Evolutionary conservation across 306 rosid genomes (phyloP), one percentile per base, ranked within the genome.

Genomic region (Medicago lupulina): DNA sequence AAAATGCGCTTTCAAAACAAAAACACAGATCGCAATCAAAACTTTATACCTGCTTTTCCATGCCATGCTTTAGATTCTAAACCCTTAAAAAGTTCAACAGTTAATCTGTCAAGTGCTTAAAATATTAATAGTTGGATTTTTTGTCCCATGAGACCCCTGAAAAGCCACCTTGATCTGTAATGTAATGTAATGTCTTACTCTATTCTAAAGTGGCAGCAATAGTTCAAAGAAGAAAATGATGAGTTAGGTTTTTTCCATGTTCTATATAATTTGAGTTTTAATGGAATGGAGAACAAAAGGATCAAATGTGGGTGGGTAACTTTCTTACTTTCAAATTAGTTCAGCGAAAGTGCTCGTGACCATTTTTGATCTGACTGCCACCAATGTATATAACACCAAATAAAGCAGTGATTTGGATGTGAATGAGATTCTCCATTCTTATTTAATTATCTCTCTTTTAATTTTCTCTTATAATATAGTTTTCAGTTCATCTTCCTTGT

Each of bases 291-390:
- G 76, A 81, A 50, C 64, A 74, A 77, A 67, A 71, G 75, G 72
- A 74, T 74, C 41, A 67, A 51, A 70, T 66, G 55, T 18, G 34
- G 62, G 55, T 18, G 34, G 62, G 76, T 25, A 64, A 53, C 63
- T 63, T 79, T 75, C 14, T 60, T 71, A 70, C 73, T 84, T 80
- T 88, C 16, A 81, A 83, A 75, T 74, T 60, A 21, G 86, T 84
- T 83, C 85, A 77, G 76, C 73, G 81, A 87, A 80, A 76, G 91
- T 87, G 91, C 76, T 61, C n/a, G 17, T 55, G 18, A 69, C 67
- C 84, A 78, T 72, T 59, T 63, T 39, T 75, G 89, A 90, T 77
- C 79, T 81, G 90, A 86, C 82, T 59, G 47, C 87, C 88, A 85
- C 84, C 83, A 66, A 76, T 73, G 19, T 71, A 9, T 39, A 76